Evolutionary conservation across 176 grass and related monocot species (phyloP), one percentile per base, ranked within the genome.

Genomic region (Musa troglodytarum): DNA sequence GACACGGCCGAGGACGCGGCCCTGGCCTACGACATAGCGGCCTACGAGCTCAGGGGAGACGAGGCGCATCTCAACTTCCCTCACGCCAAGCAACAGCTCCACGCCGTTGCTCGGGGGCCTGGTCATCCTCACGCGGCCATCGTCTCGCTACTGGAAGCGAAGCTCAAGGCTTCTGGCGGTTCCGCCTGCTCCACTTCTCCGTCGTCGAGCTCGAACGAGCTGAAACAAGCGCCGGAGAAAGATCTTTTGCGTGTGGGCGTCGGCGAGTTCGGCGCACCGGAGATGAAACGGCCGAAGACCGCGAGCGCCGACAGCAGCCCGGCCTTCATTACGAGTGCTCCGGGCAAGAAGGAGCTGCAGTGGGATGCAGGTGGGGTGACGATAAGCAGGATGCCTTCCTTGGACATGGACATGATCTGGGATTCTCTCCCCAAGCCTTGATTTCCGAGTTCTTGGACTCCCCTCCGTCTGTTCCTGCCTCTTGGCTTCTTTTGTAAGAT

Each of bases 1-100:
- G 72, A 58, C 72, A 74, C 72, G 7, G 72, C 72, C 72, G 26
- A 74, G 54, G 72, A 57, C 11, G 72, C 72, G 25, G 72, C 72
- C 11, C 14, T 59, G 23, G 72, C 72, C 8, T 74, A 74, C 72
- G 72, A 74, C 53, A 28, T 17, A 7, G 72, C 72, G 22, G 72
- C 72, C 53, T 74, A 58, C 72, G 59, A 74, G 72, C 72, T 74
- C 52, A 53, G 72, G 12, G 72, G 72, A 6, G 72, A 74, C 9
- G 14, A 15, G 1, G 72, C 54, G 54, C 53, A 23, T 15, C 72
- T 74, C 72, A 74, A 74, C 16, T 74, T 74, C 53, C 72, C 72
- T 1, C 14, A 74, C 53, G 16, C 19, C 24, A 25, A 23, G 53
- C 13, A 19, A 0, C 63, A 23, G 63, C 63, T 21, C 2, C 63